phyloP scores from a whole-genome alignment of 257 asterid species.

The Petrea volubilis region DNA sequence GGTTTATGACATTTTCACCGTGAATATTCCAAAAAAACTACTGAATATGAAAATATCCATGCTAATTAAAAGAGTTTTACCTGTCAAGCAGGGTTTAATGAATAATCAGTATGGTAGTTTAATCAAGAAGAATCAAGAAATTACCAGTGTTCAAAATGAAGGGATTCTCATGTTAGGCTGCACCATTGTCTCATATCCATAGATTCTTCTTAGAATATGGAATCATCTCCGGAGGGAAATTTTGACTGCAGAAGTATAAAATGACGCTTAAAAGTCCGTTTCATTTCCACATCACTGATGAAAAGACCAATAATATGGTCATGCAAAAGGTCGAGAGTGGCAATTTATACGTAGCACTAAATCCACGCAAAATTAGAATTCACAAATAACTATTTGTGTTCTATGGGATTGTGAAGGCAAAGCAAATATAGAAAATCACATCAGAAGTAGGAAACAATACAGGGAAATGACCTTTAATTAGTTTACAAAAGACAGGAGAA shows the following conservation, averaged over 20 bases:
- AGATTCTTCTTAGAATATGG: background rate
- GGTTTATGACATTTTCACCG: no score
- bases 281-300: background rate
- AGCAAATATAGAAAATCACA: background rate
- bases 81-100: no score
- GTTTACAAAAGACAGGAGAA: background rate
- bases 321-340: no score
- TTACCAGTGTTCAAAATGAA: no score
- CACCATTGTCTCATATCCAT: background rate
- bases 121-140: no score
- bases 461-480: background rate
- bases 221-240: background rate
- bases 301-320: background rate
- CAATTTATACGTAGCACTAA: background rate
- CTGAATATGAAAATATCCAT: background rate
- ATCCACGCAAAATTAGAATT: background rate
- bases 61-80: no score
- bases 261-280: background rate
- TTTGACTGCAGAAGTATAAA: background rate
- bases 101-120: no score
- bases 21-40: background rate
- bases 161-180: background rate
- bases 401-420: background rate
- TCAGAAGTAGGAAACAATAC: background rate
- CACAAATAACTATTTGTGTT: background rate